Percentiles rank a stretch among this genome's conserved stretches.
Conservation (phyloP, 78 protist species). For the Goniomonas avonlea region DNA sequence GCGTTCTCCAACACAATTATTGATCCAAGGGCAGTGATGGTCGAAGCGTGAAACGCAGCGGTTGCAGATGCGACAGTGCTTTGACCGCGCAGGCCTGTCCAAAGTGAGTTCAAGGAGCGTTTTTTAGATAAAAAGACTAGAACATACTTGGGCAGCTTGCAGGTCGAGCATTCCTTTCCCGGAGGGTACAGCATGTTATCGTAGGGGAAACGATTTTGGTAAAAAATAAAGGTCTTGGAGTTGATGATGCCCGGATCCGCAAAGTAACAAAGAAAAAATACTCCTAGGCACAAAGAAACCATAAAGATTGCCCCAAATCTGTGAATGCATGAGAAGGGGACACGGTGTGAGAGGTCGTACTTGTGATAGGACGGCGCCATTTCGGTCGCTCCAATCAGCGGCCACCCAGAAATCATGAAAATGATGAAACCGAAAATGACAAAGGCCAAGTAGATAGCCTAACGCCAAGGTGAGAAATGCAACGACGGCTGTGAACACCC, state of each 20-base stretch:
- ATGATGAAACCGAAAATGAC: too few species aligned
- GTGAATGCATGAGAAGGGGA: not conserved
- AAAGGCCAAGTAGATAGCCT: not conserved
- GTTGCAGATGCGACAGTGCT: constrained; percentile 28
- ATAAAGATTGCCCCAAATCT: not conserved
- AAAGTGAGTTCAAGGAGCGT: too few species aligned
- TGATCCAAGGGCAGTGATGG: constrained; percentile 39
- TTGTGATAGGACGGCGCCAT: too few species aligned
- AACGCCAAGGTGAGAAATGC: too few species aligned
- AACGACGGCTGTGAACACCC: too few species aligned
- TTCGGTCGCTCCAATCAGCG: too few species aligned
- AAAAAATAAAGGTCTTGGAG: not conserved
- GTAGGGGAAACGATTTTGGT: not conserved
- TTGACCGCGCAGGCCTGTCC: constrained; percentile 12
- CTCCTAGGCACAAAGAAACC: not conserved
- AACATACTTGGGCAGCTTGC: not conserved
- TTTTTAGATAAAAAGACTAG: not conserved
- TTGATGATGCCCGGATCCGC: not conserved
- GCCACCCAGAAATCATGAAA: too few species aligned
- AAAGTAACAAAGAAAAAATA: not conserved
- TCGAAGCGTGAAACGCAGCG: constrained; percentile 1
- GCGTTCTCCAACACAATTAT: constrained; percentile 15
- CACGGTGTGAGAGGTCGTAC: not conserved
- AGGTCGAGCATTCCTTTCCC: not conserved
- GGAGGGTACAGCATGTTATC: not conserved